phyloP scores from a whole-genome alignment of 139 green algal genomes.

The Volvox reticuliferus region DNA sequence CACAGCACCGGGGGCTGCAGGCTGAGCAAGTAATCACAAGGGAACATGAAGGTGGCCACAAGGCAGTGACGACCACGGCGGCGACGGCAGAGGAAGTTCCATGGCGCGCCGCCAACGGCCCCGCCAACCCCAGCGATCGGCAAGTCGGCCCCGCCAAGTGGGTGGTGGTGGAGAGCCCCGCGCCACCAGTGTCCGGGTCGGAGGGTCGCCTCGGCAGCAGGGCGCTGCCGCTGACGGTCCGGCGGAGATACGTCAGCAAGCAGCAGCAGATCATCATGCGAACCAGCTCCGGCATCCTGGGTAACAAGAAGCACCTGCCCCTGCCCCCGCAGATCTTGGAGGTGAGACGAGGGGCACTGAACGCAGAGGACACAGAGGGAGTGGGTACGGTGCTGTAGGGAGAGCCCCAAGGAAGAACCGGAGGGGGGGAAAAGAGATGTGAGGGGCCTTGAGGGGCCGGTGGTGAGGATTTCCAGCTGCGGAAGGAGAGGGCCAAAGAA shows the following conservation, averaged over 20 bases:
- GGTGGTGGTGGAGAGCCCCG: not conserved
- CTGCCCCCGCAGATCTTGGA: slow-evolving; percentile 17
- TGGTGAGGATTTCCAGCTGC: too few relatives aligned
- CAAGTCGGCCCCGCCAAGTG: not conserved
- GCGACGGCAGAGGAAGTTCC: not conserved
- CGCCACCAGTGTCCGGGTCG: not conserved
- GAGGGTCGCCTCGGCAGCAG: not conserved
- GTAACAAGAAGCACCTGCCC: slow-evolving; percentile 41
- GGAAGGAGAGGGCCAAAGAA: too few relatives aligned
- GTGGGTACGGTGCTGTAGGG: too few relatives aligned
- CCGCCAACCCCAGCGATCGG: not conserved
- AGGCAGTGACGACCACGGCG: not conserved
- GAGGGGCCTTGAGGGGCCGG: too few relatives aligned
- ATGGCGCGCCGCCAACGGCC: not conserved
- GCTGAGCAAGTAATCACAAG: too few relatives aligned
- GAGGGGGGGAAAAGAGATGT: too few relatives aligned
- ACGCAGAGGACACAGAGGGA: too few relatives aligned
- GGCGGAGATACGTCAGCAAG: not conserved
- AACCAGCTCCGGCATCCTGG: slow-evolving; percentile 8
- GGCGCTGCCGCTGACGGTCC: not conserved
- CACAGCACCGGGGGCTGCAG: too few relatives aligned
- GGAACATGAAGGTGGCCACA: too few relatives aligned
- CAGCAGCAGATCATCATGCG: slow-evolving; percentile 18
- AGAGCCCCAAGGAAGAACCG: too few relatives aligned
- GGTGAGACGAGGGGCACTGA: not conserved